Evolutionary conservation across 176 grass and related monocot genomes (phyloP), one percentile per base, ranked within the genome.

Genomic region (Oryza nivara): DNA sequence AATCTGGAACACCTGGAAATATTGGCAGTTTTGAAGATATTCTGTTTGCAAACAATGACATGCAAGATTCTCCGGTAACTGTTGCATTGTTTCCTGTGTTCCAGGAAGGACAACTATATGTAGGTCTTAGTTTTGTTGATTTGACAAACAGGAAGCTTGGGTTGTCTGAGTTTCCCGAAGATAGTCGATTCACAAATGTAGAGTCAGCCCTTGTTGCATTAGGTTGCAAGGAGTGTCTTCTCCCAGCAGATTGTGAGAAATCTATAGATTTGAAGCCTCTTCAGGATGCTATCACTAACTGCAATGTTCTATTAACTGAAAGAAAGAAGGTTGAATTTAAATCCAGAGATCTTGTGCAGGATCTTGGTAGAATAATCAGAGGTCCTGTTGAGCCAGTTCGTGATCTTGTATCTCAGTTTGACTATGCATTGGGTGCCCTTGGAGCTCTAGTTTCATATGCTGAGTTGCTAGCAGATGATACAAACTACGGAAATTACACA

Each of bases 21-120:
- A 93, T 94, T 80, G 87, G 92, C 81, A 98, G 91, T 89, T 98
- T 98, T 87, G 95, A 98, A 89, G 95, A 98, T 32, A 74, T 95
- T 89, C 83, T 98, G 74, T 98, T 98, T 93, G 95, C 95, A 72
- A 98, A 98, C 80, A 98, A 93, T 67, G 95, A 95, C 76, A 98
- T 98, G 95, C 88, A 95, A 82, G 92, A 95, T 84, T 90, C 92
- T 20, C 95, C 95, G 52, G 92, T 95, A 20, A 93, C 87, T 76
- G 85, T 98, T 92, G 85, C 95, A 72, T 74, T 98, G 54, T 86
- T 82, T 92, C 89, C 92, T 75, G 71, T 93, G 41, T 72, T 91
- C 41, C 89, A 89, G 30, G 95, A 98, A 76, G 87, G 89, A 74
- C 92, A 95, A 82, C 85, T 78, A 25, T 90, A 86, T 84, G 76